These are phyloP conservation scores for Orbilia brochopaga DNA, from an alignment of 2,329 filamentous ascomycete genomes.

Conservation along the genomic window DNA sequence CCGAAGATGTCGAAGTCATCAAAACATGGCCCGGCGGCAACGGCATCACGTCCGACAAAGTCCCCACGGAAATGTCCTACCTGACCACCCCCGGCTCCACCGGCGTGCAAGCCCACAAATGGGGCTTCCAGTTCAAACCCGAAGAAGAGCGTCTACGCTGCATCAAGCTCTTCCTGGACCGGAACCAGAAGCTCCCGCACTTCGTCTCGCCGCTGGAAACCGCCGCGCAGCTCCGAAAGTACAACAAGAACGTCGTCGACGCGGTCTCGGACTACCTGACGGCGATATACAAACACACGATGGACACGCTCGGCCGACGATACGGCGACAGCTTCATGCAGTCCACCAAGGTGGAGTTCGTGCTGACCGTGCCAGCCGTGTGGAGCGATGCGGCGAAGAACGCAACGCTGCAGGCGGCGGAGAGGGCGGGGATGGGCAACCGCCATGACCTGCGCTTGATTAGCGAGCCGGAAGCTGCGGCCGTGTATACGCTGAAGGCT, in stretches of 20 bases:
- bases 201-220: slow-evolving; percentile 81
- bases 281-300: slow-evolving; percentile 76
- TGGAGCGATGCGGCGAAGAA: slow-evolving; percentile 88
- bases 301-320: slow-evolving; percentile 74
- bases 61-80: slow-evolving; percentile 76
- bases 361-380: slow-evolving; percentile 80
- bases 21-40: slow-evolving; percentile 84
- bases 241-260: slow-evolving; percentile 77
- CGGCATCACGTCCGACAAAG: slow-evolving; percentile 85
- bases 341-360: slow-evolving; percentile 76
- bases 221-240: slow-evolving; percentile 74
- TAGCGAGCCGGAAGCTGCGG: slow-evolving; percentile 54
- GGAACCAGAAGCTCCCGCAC: slow-evolving; percentile 78
- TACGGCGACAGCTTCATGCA: slow-evolving; percentile 82
- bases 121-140: slow-evolving; percentile 82
- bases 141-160: slow-evolving; percentile 77
- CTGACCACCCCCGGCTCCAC: slow-evolving; percentile 27
- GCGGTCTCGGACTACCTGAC: slow-evolving; percentile 80
- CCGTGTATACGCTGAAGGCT: slow-evolving; percentile 53
- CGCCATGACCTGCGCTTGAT: slow-evolving; percentile 52
- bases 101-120: slow-evolving; percentile 63
- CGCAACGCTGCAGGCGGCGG: slow-evolving; percentile 76
- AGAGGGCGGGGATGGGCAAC: slow-evolving; percentile 76
- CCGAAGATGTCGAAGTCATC: slow-evolving; percentile 82
- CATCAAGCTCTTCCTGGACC: slow-evolving; percentile 83